Conservation (phyloP, 768 basidiomycete species). For the Trametes villosa region DNA sequence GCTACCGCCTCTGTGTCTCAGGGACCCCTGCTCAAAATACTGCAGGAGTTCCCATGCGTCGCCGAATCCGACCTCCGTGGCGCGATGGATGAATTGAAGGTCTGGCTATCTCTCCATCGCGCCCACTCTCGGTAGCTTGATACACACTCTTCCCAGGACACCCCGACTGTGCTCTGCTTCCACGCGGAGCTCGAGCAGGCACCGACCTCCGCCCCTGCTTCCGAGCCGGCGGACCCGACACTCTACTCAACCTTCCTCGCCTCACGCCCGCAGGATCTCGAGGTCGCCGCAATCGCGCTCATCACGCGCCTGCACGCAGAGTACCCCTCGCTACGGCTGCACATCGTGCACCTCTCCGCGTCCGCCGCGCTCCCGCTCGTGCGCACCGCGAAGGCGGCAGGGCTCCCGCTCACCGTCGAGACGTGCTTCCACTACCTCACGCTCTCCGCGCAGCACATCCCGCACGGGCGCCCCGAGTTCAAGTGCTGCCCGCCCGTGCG, state of each 20-base stretch:
- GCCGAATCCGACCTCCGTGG: conserved; percentile 63
- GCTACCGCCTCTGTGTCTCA: neutral
- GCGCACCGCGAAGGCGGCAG: conserved; percentile 63
- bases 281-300: conserved; percentile 79
- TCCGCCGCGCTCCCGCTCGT: conserved; percentile 79
- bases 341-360: conserved; percentile 96
- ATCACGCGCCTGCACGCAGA: conserved; percentile 66
- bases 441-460: conserved; percentile 73
- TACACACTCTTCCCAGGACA: conserved; percentile 48
- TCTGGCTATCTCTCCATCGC: conserved; percentile 30
- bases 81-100: conserved; percentile 80
- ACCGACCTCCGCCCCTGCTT: conserved; percentile 24
- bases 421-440: conserved; percentile 98
- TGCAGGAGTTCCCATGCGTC: conserved; percentile 92
- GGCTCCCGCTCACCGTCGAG: conserved; percentile 84
- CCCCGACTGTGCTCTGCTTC: conserved; percentile 78
- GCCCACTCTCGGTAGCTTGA: neutral
- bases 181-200: conserved; percentile 84
- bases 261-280: conserved; percentile 82
- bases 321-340: conserved; percentile 75
- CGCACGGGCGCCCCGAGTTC: conserved; percentile 79
- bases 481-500: conserved; percentile 98
- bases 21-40: conserved; percentile 1
- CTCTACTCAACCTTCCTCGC: conserved; percentile 81
- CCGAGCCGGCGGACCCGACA: conserved; percentile 44